Conservation (phyloP, 495 filamentous ascomycete genomes). For the Aspergillus indologenus region DNA sequence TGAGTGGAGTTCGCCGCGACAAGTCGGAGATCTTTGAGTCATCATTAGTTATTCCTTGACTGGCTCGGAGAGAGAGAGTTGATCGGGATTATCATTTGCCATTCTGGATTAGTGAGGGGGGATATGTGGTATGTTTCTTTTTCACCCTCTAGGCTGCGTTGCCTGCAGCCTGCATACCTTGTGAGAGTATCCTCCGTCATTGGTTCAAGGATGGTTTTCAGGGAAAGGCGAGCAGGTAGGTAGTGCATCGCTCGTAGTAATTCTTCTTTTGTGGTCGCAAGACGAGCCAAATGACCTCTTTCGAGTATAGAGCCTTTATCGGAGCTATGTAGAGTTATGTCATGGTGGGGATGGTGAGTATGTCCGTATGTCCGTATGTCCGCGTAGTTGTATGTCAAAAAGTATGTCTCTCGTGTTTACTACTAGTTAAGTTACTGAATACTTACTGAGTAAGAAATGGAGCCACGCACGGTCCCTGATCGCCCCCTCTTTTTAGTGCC, state of each 20-base stretch:
- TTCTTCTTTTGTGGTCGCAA: too few species aligned
- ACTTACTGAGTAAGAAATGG: too few species aligned
- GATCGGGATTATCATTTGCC: neutral
- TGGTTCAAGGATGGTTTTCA: neutral
- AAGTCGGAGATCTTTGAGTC: neutral
- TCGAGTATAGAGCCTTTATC: too few species aligned
- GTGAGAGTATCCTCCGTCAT: neutral
- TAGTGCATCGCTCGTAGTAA: neutral
- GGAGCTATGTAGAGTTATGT: too few species aligned
- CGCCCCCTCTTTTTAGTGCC: conserved; percentile 25
- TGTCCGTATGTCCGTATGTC: too few species aligned
- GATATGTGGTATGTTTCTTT: neutral
- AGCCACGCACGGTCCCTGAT: conserved; percentile 40
- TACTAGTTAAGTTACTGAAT: too few species aligned
- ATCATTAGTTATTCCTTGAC: neutral
- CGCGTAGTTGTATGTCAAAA: neutral
- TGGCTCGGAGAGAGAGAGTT: neutral
- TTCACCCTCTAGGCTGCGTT: neutral
- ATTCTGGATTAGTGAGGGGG: neutral
- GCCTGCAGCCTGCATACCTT: neutral
- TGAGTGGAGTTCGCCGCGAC: neutral
- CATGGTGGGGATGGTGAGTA: too few species aligned
- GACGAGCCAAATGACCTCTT: neutral
- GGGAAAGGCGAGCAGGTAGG: neutral
- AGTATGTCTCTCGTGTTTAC: neutral